These are phyloP conservation scores for Pyrenochaeta sp. DNA, from an alignment of 2,329 filamentous ascomycete species.

Conservation along the genomic window DNA sequence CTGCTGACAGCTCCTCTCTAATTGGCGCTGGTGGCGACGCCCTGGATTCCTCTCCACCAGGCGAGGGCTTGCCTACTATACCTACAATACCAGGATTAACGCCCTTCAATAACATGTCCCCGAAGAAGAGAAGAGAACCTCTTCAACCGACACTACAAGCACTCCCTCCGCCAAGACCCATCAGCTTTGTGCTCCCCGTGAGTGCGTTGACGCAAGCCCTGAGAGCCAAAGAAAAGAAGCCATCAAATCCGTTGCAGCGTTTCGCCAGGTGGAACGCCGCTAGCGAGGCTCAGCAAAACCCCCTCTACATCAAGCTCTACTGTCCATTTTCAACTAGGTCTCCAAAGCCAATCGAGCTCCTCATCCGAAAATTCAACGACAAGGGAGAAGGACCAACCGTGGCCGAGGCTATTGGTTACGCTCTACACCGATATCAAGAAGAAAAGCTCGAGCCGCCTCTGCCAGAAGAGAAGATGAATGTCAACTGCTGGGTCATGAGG, in stretches of 20 bases:
- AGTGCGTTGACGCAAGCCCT: constrained; percentile 76
- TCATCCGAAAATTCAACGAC: constrained; percentile 73
- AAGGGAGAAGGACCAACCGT: constrained; percentile 75
- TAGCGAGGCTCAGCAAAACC: constrained; percentile 71
- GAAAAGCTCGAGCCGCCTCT: constrained; percentile 76
- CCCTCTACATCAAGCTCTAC: constrained; percentile 79
- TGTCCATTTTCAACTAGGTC: constrained; percentile 72
- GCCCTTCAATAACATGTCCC: constrained; percentile 60
- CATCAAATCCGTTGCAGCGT: constrained; percentile 74
- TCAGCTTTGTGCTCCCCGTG: constrained; percentile 73
- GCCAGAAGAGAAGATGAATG: constrained; percentile 70
- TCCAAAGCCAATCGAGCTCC: constrained; percentile 72
- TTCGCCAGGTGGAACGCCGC: constrained; percentile 80
- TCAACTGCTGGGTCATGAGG: constrained; percentile 82
- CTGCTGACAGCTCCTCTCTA: constrained; percentile 71
- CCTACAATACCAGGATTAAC: constrained; percentile 54
- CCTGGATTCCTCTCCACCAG: constrained; percentile 61
- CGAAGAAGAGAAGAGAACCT: constrained; percentile 64
- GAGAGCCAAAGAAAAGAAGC: constrained; percentile 74
- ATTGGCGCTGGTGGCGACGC: constrained; percentile 70
- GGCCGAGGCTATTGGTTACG: constrained; percentile 81
- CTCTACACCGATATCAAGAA: constrained; percentile 78
- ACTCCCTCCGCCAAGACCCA: constrained; percentile 74
- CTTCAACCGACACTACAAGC: constrained; percentile 63
- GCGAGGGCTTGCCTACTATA: too few species aligned